Base-by-base conservation (phyloP, 2,329 filamentous ascomycete genomes). In the Arthrobotrys sinensis region DNA sequence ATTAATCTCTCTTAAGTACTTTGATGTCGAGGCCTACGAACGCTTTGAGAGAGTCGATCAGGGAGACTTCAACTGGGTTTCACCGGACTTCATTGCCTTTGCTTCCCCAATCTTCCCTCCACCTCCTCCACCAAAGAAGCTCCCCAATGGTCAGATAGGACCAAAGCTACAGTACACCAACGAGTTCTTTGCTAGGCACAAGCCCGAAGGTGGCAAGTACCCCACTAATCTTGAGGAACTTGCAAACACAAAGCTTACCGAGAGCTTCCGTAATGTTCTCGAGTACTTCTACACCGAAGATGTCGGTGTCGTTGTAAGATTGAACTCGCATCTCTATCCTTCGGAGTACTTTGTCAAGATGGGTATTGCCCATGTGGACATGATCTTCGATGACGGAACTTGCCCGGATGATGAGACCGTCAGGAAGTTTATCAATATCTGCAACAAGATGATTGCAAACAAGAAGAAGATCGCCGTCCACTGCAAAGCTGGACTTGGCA, bases 1-100 rank as follows among this genome's bases (percentile, higher is more conserved):
- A 57, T 91, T 97, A 82, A 96, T 94, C 83, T 92, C 93, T 68
- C 87, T 99, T 76, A 94, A 96, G 83, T 93, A 96, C 84, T 99
- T 99, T 83, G 94, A 95, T 82, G 88, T 99, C 19, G 94, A 97
- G 86, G 93, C 97, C 79, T 99, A 99, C 84, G 96, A 99, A 86
- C 92, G 90, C 84, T 99, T 90, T 82, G 96, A 99, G 86, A 90
- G 96, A 75, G 96, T 99, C 19, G 96, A 99, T 84, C 94, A 97
- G 87, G 96, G 96, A 80, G 96, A 99, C 86, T 99, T 99, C 91
- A 99, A 99, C 89, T 99, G 96, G 96, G 89, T 99, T 76, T 97
- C 94, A 4, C 94, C 95, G 7, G 88, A 94, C 83, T 99, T 99
- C 86, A 89, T 99, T 64, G 96, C 96, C 21, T 98, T 99, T 84